These are phyloP conservation scores for Eragrostis curvula DNA, from an alignment of 176 grass and related monocot species.

Conservation along the genomic window DNA sequence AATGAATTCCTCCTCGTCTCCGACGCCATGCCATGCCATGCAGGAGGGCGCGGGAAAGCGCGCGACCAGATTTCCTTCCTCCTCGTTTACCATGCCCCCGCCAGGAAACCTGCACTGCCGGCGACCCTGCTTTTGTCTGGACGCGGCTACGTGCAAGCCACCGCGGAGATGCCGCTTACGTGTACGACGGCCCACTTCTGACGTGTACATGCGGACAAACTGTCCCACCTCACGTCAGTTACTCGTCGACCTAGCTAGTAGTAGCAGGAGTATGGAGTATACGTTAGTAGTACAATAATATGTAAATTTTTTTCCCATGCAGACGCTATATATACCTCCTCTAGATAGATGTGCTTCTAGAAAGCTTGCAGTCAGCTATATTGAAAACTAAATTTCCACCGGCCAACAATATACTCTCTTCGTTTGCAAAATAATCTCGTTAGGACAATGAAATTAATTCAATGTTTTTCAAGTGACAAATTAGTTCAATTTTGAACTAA, in stretches of 20 bases:
- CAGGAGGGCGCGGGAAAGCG: background rate
- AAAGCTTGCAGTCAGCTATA: too few relatives aligned
- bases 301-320: too few relatives aligned
- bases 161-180: background rate
- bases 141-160: background rate
- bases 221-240: background rate
- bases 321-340: too few relatives aligned
- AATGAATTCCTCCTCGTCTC: background rate
- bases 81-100: slow-evolving; percentile 2
- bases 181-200: background rate
- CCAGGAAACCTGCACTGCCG: slow-evolving; percentile 38
- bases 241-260: background rate
- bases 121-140: slow-evolving; percentile 16
- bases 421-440: too few relatives aligned
- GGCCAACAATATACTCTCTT: too few relatives aligned
- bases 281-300: too few relatives aligned
- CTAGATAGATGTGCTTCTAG: too few relatives aligned
- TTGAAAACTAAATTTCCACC: too few relatives aligned
- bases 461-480: too few relatives aligned
- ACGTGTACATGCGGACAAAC: background rate
- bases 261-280: too few relatives aligned
- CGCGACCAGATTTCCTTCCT: background rate
- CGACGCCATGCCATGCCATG: background rate
- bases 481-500: too few relatives aligned
- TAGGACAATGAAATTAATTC: too few relatives aligned